Evolutionary conservation across 257 asterid species (phyloP), one percentile per base, ranked within the genome.

Genomic region (Capsicum baccatum): DNA sequence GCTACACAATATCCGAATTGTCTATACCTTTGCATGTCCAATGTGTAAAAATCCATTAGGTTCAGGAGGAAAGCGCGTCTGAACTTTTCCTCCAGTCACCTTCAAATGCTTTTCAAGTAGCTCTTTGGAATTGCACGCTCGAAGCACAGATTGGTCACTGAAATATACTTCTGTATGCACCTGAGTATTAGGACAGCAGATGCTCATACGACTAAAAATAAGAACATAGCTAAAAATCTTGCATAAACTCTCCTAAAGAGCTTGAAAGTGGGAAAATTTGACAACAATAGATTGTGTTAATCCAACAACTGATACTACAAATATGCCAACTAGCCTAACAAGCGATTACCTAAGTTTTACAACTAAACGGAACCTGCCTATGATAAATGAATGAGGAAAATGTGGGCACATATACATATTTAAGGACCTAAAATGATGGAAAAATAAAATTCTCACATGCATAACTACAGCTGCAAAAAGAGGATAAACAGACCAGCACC

Each of bases 1-100:
- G 55, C 73, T 63, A 55, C 47, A 78, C 60, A 64, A 80, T 55
- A 79, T 9, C n/a, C 14, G 62, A 56, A 57, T 81, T 62, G 84
- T 80, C 44, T 76, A 73, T 67, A 96, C 99, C 99, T 96, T 96
- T 62, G 99, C 98, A 79, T 96, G 99, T 79, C 99, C 99, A 60
- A 96, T 96, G 87, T 96, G 99, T 66, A 97, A 89, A 90, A 91
- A 95, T 79, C 99, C 99, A 89, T 97, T 97, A 56, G 99, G 99
- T 89, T 97, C 99, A 55, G 99, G 99, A 50, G 99, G 99, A 86
- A 97, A 97, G 21, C 99, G 98, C 11, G 99, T 97, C 86, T 57
- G 86, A 84, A 97, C 92, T 88, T 91, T 97, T 83, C 98, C 93
- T 66, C 93, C 93, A 15, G 98, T 95, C 73, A 86, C 83, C 88